Conservation (phyloP, 2,329 filamentous ascomycete genomes). For the Microcyclospora pomicola region DNA sequence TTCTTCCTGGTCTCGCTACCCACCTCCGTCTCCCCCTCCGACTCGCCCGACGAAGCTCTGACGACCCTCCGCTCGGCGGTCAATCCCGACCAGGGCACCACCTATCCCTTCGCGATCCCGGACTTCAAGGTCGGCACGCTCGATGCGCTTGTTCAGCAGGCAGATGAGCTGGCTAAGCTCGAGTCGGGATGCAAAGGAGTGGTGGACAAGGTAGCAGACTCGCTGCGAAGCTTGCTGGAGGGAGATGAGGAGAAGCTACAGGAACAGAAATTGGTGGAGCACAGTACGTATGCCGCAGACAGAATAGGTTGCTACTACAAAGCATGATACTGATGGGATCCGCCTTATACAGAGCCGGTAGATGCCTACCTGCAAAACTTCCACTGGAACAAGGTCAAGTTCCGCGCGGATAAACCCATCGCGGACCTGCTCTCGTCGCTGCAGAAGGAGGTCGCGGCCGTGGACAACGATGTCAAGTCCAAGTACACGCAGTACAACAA, state of each 20-base stretch:
- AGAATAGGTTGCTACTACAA: not conserved
- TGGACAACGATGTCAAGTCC: constrained; percentile 89
- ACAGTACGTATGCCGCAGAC: constrained; percentile 49
- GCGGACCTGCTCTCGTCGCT: constrained; percentile 74
- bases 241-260: constrained; percentile 70
- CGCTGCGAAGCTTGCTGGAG: constrained; percentile 67
- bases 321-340: constrained; percentile 1
- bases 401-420: constrained; percentile 81
- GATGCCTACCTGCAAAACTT: constrained; percentile 85
- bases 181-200: constrained; percentile 66
- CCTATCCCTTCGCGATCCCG: constrained; percentile 67
- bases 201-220: constrained; percentile 77
- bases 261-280: constrained; percentile 85
- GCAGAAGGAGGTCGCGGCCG: constrained; percentile 82
- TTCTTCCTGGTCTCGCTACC: constrained; percentile 88
- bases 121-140: constrained; percentile 97
- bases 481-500: constrained; percentile 93
- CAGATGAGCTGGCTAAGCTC: constrained; percentile 85
- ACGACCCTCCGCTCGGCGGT: constrained; percentile 60
- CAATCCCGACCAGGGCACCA: constrained; percentile 58
- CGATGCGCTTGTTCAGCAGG: constrained; percentile 88
- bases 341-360: constrained; percentile 57
- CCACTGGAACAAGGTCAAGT: constrained; percentile 95
- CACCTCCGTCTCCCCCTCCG: constrained; percentile 68
- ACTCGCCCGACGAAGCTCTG: constrained; percentile 69